Evolutionary conservation across 1,139 yeast genomes (phyloP).

Genomic region (Meyerozyma guilliermondii): DNA sequence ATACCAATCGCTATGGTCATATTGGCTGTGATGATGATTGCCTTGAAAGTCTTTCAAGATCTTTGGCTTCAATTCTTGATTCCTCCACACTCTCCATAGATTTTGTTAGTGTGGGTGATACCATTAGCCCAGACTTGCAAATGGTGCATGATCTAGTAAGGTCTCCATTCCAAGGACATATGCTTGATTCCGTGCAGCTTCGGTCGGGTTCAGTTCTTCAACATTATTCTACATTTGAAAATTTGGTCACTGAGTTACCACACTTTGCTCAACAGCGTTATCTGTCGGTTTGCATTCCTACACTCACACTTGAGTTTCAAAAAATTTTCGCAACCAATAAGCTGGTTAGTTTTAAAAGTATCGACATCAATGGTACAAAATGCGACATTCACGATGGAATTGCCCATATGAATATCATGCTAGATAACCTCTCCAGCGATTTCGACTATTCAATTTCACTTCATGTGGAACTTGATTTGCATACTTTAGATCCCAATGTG

Average conservation of each 20-base stretch:
- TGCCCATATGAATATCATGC: conserved; percentile 1
- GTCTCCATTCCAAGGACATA: conserved; percentile 4
- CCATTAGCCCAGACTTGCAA: conserved; percentile 15
- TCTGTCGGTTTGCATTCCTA: conserved; percentile 18
- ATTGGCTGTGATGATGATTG: conserved; percentile 6
- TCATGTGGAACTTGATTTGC: neutral
- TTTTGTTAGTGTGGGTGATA: conserved; percentile 20
- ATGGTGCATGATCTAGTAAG: conserved; percentile 12
- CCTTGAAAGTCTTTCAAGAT: conserved; percentile 4
- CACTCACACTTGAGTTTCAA: conserved; percentile 15
- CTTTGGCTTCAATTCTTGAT: conserved; percentile 8
- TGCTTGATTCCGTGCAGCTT: conserved; percentile 7
- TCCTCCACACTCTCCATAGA: conserved; percentile 18
- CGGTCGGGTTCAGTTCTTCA: conserved; percentile 17
- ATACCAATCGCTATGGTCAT: conserved; percentile 14
- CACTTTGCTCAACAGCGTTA: conserved; percentile 10
- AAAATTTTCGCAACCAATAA: conserved; percentile 17
- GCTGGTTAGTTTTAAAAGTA: conserved; percentile 14
- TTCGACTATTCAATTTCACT: neutral
- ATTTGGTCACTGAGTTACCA: conserved; percentile 14
- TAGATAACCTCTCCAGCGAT: neutral
- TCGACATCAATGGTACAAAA: conserved; percentile 22
- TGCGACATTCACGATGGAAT: neutral
- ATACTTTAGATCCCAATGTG: conserved; percentile 1
- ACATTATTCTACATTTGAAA: conserved; percentile 16